Conservation (phyloP, 441 rosid genomes). For the Adansonia grandidieri region DNA sequence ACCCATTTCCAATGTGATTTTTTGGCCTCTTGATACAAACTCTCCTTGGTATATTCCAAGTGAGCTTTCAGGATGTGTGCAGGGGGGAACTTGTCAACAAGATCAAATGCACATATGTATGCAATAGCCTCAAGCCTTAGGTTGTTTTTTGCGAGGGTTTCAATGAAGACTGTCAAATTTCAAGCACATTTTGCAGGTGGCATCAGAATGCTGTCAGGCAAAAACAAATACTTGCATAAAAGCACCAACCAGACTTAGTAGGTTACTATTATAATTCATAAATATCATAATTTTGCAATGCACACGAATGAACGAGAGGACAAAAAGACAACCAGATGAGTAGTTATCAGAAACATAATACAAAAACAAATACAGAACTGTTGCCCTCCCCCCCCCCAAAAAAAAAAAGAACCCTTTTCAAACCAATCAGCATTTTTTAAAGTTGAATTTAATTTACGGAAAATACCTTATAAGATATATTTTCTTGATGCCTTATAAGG, state of each 20-base stretch:
- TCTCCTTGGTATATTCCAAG: constrained; percentile 15
- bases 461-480: not conserved
- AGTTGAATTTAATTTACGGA: not conserved
- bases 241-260: not conserved
- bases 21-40: constrained; percentile 13
- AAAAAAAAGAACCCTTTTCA: not conserved
- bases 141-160: constrained; percentile 4
- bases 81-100: constrained; percentile 23
- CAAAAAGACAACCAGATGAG: not conserved
- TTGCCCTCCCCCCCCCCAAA: not conserved
- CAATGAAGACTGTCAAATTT: constrained; percentile 18
- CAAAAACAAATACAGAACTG: not conserved
- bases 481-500: not conserved
- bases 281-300: not conserved
- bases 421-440: not conserved
- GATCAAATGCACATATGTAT: constrained; percentile 28
- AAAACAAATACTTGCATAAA: not conserved
- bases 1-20: constrained; percentile 1
- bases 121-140: constrained; percentile 25
- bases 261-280: not conserved
- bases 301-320: not conserved
- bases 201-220: constrained; percentile 8
- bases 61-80: constrained; percentile 23
- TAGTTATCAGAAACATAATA: not conserved
- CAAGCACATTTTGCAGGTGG: constrained; percentile 19